Evolutionary conservation across 1,139 yeast species (phyloP), one percentile per base, ranked within the genome.

Genomic region (Blastobotrys persicus): DNA sequence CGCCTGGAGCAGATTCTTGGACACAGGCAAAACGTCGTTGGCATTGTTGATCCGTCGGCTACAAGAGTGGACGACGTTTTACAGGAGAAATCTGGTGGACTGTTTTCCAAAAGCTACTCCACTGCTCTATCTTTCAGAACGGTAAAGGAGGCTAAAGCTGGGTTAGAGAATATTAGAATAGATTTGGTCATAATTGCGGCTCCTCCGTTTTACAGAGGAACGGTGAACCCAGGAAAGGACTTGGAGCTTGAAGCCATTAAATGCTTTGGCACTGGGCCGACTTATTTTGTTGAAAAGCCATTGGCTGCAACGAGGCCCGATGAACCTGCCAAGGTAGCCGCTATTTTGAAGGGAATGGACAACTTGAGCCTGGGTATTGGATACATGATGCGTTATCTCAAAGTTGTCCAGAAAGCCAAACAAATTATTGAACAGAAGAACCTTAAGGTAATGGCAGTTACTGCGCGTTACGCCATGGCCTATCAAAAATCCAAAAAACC

Each of bases 351-450:
- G 9, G 20, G 16, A 19, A 41, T 41, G 14, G 47, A 50, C 12
- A 47, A 48, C n/a, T 17, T 51, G 34, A 45, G 41, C 18, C 45
- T 50, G 35, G 58, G 60, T 3, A 59, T 56, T 6, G 60, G 60
- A 1, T 56, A 57, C 49, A 56, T 57, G 60, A 50, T 57, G 49
- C 46, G 60, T 16, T 57, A 57, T 39, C 55, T 57, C 14, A 53
- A 55, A 32, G 59, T 54, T 6, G 60, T 57, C 13, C 56, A 49
- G 31, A 53, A 56, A 47, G 55, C 55, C 33, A 52, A 48, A 42
- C 49, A 51, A 14, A 51, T 57, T 20, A 48, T 57, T 40, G 13
- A 18, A 4, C 54, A 54, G 38, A 55, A 53, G 28, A 54, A 56
- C 28, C 45, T 55, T 14, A 42, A 47, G 11, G 53, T 55, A n/a